Conservation (phyloP, 1,139 yeast genomes). For the Taphrina pruni region DNA sequence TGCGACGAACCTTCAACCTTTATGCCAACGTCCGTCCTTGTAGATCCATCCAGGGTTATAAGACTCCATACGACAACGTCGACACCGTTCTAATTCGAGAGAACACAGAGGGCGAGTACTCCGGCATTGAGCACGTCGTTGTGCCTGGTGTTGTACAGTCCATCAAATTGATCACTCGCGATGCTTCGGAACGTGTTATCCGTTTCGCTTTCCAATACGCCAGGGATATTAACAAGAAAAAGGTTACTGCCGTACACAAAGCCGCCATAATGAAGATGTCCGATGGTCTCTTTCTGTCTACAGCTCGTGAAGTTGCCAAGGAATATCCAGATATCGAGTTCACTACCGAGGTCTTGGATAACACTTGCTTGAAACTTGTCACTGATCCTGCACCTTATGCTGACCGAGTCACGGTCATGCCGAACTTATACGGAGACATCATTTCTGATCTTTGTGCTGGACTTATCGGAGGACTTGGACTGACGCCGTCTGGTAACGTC, state of each 20-base stretch:
- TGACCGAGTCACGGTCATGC: conserved; percentile 96
- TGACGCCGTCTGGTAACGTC: conserved; percentile 98
- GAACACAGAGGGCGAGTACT: conserved; percentile 99
- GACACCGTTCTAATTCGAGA: conserved; percentile 97
- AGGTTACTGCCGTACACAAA: conserved; percentile 94
- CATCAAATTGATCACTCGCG: conserved; percentile 93
- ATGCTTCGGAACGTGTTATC: conserved; percentile 94
- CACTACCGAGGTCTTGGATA: conserved; percentile 87
- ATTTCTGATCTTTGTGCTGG: conserved; percentile 97
- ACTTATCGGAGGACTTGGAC: conserved; percentile 96
- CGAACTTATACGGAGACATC: conserved; percentile 98
- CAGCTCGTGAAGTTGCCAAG: conserved; percentile 85
- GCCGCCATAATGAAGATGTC: conserved; percentile 98
- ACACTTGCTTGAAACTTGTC: conserved; percentile 89
- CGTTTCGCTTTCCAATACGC: conserved; percentile 98
- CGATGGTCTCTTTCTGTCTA: conserved; percentile 92
- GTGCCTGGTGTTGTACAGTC: conserved; percentile 99
- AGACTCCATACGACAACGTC: conserved; percentile 92
- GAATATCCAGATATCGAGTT: conserved; percentile 90
- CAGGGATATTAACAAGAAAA: conserved; percentile 82
- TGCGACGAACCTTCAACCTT: conserved; percentile 89
- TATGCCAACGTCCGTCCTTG: conserved; percentile 99
- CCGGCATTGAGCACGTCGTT: conserved; percentile 97
- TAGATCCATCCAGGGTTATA: conserved; percentile 87
- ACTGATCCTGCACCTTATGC: conserved; percentile 84